These are phyloP conservation scores for Xerocomus spinulosus DNA, from an alignment of 768 basidiomycete genomes.

Conservation along the genomic window DNA sequence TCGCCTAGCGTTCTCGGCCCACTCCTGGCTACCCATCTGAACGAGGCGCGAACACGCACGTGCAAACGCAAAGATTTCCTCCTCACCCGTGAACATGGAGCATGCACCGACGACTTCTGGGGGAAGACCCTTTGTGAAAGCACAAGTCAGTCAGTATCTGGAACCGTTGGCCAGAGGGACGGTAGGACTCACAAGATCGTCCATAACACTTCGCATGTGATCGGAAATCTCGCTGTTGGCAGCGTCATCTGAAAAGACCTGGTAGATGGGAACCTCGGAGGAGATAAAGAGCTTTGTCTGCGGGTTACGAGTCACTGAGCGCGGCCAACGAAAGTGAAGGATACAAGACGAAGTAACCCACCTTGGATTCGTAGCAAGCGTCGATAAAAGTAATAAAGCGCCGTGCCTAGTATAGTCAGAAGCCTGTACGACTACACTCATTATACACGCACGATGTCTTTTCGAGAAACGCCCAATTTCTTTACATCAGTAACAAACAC, in stretches of 20 bases:
- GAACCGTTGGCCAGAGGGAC: neutral
- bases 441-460: slow-evolving; percentile 64
- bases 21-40: slow-evolving; percentile 88
- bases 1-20: slow-evolving; percentile 50
- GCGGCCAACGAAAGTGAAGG: neutral
- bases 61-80: slow-evolving; percentile 96
- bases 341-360: slow-evolving; percentile 21
- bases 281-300: slow-evolving; percentile 89
- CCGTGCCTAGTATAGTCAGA: slow-evolving; percentile 53
- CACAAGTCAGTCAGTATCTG: neutral
- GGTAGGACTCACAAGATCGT: slow-evolving; percentile 68
- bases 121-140: slow-evolving; percentile 59
- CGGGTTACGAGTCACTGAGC: slow-evolving; percentile 53
- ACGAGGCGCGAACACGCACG: slow-evolving; percentile 85
- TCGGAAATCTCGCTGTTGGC: slow-evolving; percentile 51
- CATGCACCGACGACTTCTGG: slow-evolving; percentile 72
- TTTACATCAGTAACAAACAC: slow-evolving; percentile 86
- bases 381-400: slow-evolving; percentile 98
- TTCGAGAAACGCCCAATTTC: slow-evolving; percentile 80
- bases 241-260: slow-evolving; percentile 80
- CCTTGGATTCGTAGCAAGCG: slow-evolving; percentile 92
- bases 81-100: slow-evolving; percentile 93
- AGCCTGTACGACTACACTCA: too few species aligned
- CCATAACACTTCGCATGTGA: slow-evolving; percentile 92
- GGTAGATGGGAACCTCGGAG: slow-evolving; percentile 86